A percentile compares a stretch with the other conserved stretches of the same genome.
Conservation (phyloP, 2,329 filamentous ascomycete genomes). For the Cladophialophora immunda region DNA sequence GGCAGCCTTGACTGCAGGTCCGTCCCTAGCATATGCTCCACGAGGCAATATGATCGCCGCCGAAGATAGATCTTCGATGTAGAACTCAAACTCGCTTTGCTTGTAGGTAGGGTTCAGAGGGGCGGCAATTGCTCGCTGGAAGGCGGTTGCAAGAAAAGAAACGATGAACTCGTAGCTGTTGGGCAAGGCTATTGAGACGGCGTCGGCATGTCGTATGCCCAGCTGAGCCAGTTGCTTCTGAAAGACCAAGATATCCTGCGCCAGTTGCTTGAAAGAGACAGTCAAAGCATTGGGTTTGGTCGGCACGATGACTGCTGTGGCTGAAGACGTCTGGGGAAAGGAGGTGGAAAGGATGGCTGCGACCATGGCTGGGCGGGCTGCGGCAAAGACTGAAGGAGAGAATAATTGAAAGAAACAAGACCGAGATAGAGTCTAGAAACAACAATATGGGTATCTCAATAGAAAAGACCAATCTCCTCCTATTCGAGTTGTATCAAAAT, state of each 20-base stretch:
- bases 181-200: conserved; percentile 82
- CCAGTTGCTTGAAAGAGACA: conserved; percentile 75
- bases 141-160: conserved; percentile 84
- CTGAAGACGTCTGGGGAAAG: conserved; percentile 60
- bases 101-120: conserved; percentile 91
- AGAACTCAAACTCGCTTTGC: conserved; percentile 90
- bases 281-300: conserved; percentile 68
- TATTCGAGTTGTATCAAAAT: conserved; percentile 7
- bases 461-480: background rate
- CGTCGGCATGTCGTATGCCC: conserved; percentile 72
- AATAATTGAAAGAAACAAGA: background rate
- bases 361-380: conserved; percentile 32
- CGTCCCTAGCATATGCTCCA: conserved; percentile 72
- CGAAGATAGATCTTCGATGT: conserved; percentile 86
- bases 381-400: conserved; percentile 6
- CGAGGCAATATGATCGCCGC: conserved; percentile 78
- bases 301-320: conserved; percentile 77
- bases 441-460: conserved; percentile 4
- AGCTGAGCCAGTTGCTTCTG: conserved; percentile 79
- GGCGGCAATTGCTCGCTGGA: conserved; percentile 83
- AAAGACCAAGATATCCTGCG: conserved; percentile 72
- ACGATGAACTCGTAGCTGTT: conserved; percentile 92
- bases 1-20: conserved; percentile 78
- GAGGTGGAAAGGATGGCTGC: conserved; percentile 68
- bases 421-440: conserved; percentile 4